Evolutionary conservation across 2,329 filamentous ascomycete species (phyloP), one percentile per base, ranked within the genome.

Genomic region (Stagonosporopsis tanaceti): DNA sequence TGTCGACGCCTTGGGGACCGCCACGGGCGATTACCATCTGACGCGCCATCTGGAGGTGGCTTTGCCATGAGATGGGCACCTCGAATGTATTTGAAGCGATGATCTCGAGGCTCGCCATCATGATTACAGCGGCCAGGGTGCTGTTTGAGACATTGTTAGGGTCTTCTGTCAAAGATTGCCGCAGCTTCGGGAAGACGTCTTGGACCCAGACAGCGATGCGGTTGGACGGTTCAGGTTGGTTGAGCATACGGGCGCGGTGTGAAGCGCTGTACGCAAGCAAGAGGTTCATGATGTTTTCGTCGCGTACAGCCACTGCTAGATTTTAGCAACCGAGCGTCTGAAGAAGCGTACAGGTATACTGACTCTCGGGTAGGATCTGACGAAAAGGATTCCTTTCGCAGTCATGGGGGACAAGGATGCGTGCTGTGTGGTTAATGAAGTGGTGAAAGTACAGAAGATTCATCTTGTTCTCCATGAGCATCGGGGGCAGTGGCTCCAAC

Each of bases 241-340:
- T 84, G 20, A 95, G 80, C 30, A 94, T 84, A 41, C 89, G 86
- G 9, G 92, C 90, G 53, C 91, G 86, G 72, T 96, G 92, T 27
- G 88, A 91, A n/a, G 92, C 92, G 65, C 90, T 92, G 74, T 93
- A 96, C 20, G 92, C 89, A 24, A 96, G 82, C 45, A 95, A 80
- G 30, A 96, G 80, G 63, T 91, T 90, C 50, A 96, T 81, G 1
- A 96, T 83, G 67, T 92, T 89, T 48, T 86, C 83, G 64, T 90
- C 87, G 57, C 81, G 81, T 24, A 91, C 80, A 22, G 89, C 89
- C 86, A 92, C 87, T 74, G 3, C 3, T 66, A 62, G 48, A 73
- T 34, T 71, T 57, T 74, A 68, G 52, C 35, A 15, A 15, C 12
- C 6, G 20, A 14, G 30, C 7, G 4, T 8, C 15, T 22, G 15